Conservation (phyloP, 345 rosid genomes). For the Heritiera fomes region DNA sequence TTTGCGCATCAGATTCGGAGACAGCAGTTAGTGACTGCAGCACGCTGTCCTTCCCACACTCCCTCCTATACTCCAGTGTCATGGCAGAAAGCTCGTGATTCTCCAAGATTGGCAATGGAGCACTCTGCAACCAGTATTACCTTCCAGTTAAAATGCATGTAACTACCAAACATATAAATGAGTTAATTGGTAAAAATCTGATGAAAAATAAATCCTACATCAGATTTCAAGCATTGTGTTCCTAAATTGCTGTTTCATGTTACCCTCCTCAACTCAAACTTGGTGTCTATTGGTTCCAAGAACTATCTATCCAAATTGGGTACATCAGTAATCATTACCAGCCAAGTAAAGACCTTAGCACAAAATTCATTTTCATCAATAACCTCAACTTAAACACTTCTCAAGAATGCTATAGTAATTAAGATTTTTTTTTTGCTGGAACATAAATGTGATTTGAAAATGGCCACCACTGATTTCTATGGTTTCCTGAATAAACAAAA, state of each 20-base stretch:
- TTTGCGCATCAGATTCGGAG: constrained; percentile 45
- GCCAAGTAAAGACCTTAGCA: no score
- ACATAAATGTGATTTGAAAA: neutral
- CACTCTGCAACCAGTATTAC: constrained; percentile 56
- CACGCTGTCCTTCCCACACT: constrained; percentile 89
- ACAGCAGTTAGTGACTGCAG: constrained; percentile 87
- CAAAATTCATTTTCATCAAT: neutral
- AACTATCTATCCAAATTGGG: neutral
- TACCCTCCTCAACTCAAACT: neutral
- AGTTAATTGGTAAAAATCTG: neutral
- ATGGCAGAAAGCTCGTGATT: constrained; percentile 70
- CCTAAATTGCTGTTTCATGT: constrained; percentile 3
- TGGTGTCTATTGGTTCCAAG: neutral
- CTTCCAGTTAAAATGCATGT: neutral
- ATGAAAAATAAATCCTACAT: neutral
- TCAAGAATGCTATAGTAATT: neutral
- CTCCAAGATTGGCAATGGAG: constrained; percentile 86
- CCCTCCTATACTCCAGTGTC: constrained; percentile 92
- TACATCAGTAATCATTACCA: neutral
- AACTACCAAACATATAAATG: neutral
- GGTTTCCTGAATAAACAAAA: neutral
- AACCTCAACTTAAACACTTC: neutral
- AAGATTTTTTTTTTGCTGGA: neutral
- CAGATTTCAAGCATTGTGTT: no score
- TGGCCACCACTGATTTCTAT: neutral